Evolutionary conservation across 345 rosid species (phyloP).

Genomic region (Raphanus sativus): DNA sequence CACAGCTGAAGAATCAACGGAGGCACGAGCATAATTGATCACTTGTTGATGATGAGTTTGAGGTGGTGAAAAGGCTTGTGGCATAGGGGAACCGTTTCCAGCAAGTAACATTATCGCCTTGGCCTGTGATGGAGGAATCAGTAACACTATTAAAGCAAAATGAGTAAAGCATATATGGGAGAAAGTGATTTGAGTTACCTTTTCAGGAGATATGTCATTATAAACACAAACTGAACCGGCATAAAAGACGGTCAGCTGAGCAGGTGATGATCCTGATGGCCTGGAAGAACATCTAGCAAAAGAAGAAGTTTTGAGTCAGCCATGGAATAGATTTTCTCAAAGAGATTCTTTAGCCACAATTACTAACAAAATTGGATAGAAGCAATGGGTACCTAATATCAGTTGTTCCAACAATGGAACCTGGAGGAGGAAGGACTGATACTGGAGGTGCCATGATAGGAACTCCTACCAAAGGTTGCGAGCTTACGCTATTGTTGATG

Average conservation of each 20-base stretch:
- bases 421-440: conserved; percentile 46
- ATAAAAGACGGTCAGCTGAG: conserved; percentile 72
- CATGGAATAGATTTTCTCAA: background rate
- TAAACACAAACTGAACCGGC: conserved; percentile 70
- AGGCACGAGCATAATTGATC: conserved; percentile 40
- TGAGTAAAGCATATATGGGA: background rate
- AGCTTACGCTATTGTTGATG: conserved; percentile 32
- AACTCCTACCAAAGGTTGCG: conserved; percentile 53
- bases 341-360: background rate
- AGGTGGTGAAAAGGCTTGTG: conserved; percentile 36
- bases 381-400: conserved; percentile 55
- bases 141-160: conserved; percentile 8
- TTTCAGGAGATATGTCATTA: conserved; percentile 64
- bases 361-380: too few species aligned
- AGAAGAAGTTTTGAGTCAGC: conserved; percentile 18
- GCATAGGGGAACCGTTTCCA: conserved; percentile 54
- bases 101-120: conserved; percentile 78
- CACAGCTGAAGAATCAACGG: conserved; percentile 40
- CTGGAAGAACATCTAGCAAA: conserved; percentile 48
- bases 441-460: conserved; percentile 53
- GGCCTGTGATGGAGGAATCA: conserved; percentile 52
- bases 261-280: conserved; percentile 47
- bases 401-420: conserved; percentile 59
- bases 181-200: conserved; percentile 44
- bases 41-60: conserved; percentile 43